phyloP scores from a whole-genome alignment of 2,329 filamentous ascomycete species.

The Myotisia sp. region DNA sequence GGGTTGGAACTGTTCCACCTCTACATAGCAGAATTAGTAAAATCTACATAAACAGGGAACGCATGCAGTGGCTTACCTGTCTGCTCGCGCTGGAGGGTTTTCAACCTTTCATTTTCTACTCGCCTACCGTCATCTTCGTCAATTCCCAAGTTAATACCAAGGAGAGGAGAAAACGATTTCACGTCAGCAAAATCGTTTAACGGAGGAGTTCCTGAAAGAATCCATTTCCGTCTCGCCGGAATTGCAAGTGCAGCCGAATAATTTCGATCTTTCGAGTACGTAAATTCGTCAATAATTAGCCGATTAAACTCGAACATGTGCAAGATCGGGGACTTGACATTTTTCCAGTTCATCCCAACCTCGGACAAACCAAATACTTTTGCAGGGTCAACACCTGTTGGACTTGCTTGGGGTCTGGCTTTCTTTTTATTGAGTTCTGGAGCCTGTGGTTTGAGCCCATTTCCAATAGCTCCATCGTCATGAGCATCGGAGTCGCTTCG shows the following conservation, averaged over 20 bases:
- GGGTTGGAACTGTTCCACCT: constrained; percentile 42
- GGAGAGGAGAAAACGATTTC: constrained; percentile 42
- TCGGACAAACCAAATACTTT: constrained; percentile 16
- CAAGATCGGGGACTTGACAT: constrained; percentile 29
- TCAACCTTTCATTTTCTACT: constrained; percentile 34
- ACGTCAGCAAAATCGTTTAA: constrained; percentile 45
- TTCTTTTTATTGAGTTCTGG: constrained; percentile 4
- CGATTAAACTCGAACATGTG: constrained; percentile 49
- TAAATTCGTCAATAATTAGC: constrained; percentile 51
- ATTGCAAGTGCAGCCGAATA: constrained; percentile 33
- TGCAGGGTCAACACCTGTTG: too few species aligned
- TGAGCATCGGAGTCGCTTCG: not conserved
- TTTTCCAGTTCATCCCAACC: constrained; percentile 14
- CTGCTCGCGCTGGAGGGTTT: constrained; percentile 28
- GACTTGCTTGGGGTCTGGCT: too few species aligned
- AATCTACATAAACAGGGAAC: constrained; percentile 6
- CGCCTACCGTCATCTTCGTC: constrained; percentile 36
- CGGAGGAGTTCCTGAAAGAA: constrained; percentile 49
- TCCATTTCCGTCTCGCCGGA: constrained; percentile 42
- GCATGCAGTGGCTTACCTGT: constrained; percentile 23
- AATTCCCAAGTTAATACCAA: constrained; percentile 42
- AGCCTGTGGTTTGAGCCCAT: constrained; percentile 2
- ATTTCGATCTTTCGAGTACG: constrained; percentile 37
- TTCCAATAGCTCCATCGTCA: too few species aligned
- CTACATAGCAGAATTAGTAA: constrained; percentile 17